Conservation (phyloP, 371 early-diverging fungal genomes). For the Mortierella sp. region DNA sequence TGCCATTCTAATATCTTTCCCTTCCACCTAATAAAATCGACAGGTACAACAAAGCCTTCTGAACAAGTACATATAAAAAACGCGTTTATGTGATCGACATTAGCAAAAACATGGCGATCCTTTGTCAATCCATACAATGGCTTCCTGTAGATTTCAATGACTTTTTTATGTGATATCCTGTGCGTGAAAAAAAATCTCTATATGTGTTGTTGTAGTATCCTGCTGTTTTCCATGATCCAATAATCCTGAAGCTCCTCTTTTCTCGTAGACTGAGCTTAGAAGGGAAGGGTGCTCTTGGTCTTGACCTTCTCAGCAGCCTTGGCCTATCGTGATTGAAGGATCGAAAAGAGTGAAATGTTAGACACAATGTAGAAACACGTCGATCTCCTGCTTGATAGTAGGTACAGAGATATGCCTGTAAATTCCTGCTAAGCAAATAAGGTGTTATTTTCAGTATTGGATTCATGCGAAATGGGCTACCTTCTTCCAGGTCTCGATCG, state of each 20-base stretch:
- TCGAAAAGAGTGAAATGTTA: neutral
- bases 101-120: no score
- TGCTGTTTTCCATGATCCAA: neutral
- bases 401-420: no score
- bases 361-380: neutral
- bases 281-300: slow-evolving; percentile 55
- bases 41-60: no score
- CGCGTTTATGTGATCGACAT: no score
- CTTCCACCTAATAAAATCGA: neutral
- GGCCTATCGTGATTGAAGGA: slow-evolving; percentile 18
- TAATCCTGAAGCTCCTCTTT: slow-evolving; percentile 3
- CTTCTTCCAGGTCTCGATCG: slow-evolving; percentile 56
- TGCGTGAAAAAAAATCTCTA: neutral
- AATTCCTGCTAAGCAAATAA: no score
- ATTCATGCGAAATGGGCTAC: slow-evolving; percentile 4
- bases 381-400: no score
- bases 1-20: neutral
- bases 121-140: no score
- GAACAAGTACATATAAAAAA: no score
- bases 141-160: no score
- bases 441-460: no score
- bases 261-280: no score
- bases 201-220: neutral
- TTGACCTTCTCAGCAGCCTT: slow-evolving; percentile 50
- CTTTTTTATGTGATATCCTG: slow-evolving; percentile 11